These are phyloP conservation scores for Kwoniella mangroviensis DNA, from an alignment of 768 basidiomycete genomes.

Conservation along the genomic window DNA sequence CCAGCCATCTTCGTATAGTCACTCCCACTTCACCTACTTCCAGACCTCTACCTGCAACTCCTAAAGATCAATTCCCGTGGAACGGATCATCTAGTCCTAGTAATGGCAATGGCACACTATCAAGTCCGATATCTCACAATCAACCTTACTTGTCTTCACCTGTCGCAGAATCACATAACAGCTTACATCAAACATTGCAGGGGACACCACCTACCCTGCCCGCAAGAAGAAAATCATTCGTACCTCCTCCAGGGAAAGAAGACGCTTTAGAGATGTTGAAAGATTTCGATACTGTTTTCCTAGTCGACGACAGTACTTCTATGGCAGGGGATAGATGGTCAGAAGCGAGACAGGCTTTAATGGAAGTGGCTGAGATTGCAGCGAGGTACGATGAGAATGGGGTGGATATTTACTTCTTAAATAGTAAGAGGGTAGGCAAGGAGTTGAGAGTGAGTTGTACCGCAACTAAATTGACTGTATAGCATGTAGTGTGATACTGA, in stretches of 20 bases:
- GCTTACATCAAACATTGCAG: slow-evolving; percentile 1
- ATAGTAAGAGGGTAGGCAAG: slow-evolving; percentile 48
- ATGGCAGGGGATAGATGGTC: slow-evolving; percentile 53
- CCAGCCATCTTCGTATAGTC: slow-evolving; percentile 24
- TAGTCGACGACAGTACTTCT: slow-evolving; percentile 46
- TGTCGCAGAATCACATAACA: slow-evolving; percentile 6
- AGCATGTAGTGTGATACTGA: background rate
- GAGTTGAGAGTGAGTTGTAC: slow-evolving; percentile 41
- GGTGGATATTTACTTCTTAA: slow-evolving; percentile 55
- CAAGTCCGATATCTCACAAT: background rate
- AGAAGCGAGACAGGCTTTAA: slow-evolving; percentile 41
- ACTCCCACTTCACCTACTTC: slow-evolving; percentile 14
- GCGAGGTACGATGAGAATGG: slow-evolving; percentile 46
- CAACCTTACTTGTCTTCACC: background rate
- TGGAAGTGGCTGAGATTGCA: slow-evolving; percentile 50
- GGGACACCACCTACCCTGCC: slow-evolving; percentile 14
- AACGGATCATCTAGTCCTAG: slow-evolving; percentile 7
- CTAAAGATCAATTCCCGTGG: slow-evolving; percentile 3
- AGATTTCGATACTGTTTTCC: slow-evolving; percentile 49
- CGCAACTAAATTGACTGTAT: background rate
- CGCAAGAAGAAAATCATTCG: slow-evolving; percentile 9
- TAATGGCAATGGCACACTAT: background rate
- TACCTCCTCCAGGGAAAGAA: slow-evolving; percentile 29
- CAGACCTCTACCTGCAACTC: slow-evolving; percentile 21
- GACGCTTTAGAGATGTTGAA: slow-evolving; percentile 47